phyloP scores from a whole-genome alignment of 192 early-diverging fungal species.

The Chytriomyces sp. region DNA sequence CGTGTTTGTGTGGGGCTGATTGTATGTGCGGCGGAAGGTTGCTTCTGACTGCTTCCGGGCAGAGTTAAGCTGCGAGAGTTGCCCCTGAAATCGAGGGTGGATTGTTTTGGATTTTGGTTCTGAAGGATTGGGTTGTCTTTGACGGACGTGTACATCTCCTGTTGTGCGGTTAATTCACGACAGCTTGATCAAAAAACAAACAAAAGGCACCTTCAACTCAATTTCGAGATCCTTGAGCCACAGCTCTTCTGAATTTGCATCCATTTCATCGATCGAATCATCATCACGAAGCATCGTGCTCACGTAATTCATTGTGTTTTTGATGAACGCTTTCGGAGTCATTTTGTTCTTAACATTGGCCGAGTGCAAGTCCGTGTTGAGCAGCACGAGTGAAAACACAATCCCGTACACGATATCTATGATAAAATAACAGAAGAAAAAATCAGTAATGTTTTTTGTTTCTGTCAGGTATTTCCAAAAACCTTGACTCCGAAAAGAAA shows the following conservation, averaged over 20 bases:
- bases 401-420: conserved; percentile 86
- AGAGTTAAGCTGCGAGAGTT: neutral
- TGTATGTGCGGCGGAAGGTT: no score
- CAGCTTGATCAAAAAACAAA: conserved; percentile 50
- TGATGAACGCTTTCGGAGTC: conserved; percentile 61
- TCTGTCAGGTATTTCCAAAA: conserved; percentile 34
- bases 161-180: no score
- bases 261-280: conserved; percentile 1
- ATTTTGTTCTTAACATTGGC: conserved; percentile 70
- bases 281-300: conserved; percentile 28
- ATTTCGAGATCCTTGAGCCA: conserved; percentile 63
- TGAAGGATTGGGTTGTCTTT: conserved; percentile 61
- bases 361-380: conserved; percentile 93
- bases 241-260: conserved; percentile 22
- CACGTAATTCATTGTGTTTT: conserved; percentile 42
- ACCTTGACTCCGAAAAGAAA: conserved; percentile 33
- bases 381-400: conserved; percentile 81
- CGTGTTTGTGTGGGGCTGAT: no score
- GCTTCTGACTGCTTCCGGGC: conserved; percentile 1
- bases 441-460: conserved; percentile 19
- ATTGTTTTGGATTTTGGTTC: no score
- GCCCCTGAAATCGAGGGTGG: no score
- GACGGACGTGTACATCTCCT: conserved; percentile 65
- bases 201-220: conserved; percentile 48
- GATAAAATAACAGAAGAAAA: neutral